Evolutionary conservation across 768 basidiomycete species (phyloP), one percentile per base, ranked within the genome.

Genomic region (Hortiboletus campestris): DNA sequence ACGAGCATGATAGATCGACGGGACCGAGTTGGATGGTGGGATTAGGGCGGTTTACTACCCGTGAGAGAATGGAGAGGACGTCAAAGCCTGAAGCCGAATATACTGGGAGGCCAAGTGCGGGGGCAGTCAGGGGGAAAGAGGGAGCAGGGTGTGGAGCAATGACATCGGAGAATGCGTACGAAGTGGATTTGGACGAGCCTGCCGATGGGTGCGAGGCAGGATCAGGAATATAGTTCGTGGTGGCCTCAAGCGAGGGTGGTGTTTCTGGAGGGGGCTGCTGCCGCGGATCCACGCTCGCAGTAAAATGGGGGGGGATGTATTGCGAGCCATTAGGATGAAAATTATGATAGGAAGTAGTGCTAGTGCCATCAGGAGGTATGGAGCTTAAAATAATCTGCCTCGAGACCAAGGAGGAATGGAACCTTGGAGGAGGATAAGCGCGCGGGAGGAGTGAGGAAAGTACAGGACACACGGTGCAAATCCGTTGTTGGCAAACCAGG

Each of bases 71-170:
- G 29, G 87, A 83, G 44, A 98, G 76, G 46, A 95, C 78, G 69
- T 98, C 96, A 60, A 97, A 97, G 3, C 96, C 97, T 1, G 91
- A 89, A 1, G 85, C 76, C 2, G 93, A 94, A 74, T 99, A 99
- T 2, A 98, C 78, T 2, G 88, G 84, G 28, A 81, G 72, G 36
- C 64, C 64, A 13, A 71, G 51, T 3, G 75, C 48, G 6, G 79
- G 68, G 2, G 64, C 51, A 49, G 61, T 39, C 51, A 69, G n/a
- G 14, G 61, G 49, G 28, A 40, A 44, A 14, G 55, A 22, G 7
- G 46, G 36, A 8, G 42, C 17, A 16, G 46, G 39, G 29, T 39
- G 31, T 17, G 58, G 8, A 14, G 19, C 20, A 39, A 38, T 34
- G 44, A 38, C 17, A 51, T 20, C 46, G 29, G 62, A 50, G 14